These are phyloP conservation scores for Croton laevigatus DNA, from an alignment of 441 rosid genomes.

Conservation along the genomic window DNA sequence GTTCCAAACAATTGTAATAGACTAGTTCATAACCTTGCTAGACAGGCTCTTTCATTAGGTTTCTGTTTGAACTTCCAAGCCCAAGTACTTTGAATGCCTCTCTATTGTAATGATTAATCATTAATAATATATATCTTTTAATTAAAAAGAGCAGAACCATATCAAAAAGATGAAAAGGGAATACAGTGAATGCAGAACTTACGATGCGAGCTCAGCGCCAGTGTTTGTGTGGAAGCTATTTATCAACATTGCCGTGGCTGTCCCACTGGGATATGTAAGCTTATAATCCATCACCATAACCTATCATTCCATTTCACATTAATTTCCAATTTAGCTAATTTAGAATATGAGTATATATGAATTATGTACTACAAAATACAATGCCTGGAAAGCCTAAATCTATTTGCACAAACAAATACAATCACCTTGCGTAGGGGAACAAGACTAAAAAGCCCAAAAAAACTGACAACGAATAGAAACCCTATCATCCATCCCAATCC, in stretches of 20 bases:
- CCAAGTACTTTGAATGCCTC: too few relatives aligned
- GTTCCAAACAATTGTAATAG: too few relatives aligned
- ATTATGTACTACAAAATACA: neutral
- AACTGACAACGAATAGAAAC: conserved; percentile 78
- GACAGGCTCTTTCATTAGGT: too few relatives aligned
- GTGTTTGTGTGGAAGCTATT: conserved; percentile 84
- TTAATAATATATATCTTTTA: too few relatives aligned
- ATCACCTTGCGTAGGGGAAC: conserved; percentile 82
- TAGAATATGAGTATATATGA: neutral
- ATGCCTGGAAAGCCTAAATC: neutral
- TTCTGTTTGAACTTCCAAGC: too few relatives aligned
- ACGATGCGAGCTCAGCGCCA: conserved; percentile 95
- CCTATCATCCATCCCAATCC: conserved; percentile 93
- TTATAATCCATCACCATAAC: conserved; percentile 87
- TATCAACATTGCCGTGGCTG: conserved; percentile 92
- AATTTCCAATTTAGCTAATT: neutral
- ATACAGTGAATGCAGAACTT: conserved; percentile 10
- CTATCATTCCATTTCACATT: conserved; percentile 28
- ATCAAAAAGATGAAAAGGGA: conserved; percentile 1
- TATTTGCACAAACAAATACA: neutral
- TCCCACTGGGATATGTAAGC: conserved; percentile 93
- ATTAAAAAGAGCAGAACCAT: neutral
- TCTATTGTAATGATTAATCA: too few relatives aligned
- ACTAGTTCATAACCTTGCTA: too few relatives aligned
- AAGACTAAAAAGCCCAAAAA: conserved; percentile 84